Evolutionary conservation across 1,284 basidiomycete species (phyloP), one percentile per base, ranked within the genome.

Genomic region (Spongiforma sp.): DNA sequence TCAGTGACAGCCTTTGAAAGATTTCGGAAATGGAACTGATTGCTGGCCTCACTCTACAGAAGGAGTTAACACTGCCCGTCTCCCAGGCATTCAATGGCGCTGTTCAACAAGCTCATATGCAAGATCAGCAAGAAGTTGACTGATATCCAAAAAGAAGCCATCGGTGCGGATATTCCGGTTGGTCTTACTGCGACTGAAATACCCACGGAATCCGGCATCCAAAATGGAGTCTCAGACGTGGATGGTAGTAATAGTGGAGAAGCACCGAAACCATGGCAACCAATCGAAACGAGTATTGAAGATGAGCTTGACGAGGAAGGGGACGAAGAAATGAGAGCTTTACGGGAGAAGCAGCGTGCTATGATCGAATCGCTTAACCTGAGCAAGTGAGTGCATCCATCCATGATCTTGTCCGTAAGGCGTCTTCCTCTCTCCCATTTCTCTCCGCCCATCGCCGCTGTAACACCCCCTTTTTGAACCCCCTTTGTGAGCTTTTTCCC

Each of bases 51-150:
- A 14, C 21, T 36, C 60, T 57, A 21, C 64, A 93, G 91, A 75
- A 79, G 37, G 95, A 98, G 74, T 83, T 99, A 26, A 87, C 89
- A 28, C 80, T 99, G 0, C 93, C 94, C 0, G 89, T 95, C 28
- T 91, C 91, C 5, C 97, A 99, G 78, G 86, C 89, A 0, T 85
- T 99, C n/a, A n/a, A n/a, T n/a, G 19, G 96, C 97, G 0, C 83
- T 99, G 43, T 96, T 99, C 77, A 91, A 91, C 70, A 99, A 99
- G 81, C 85, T 95, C 36, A 82, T 99, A 60, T 89, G 95, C 60
- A 94, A 96, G 79, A 86, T 98, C 65, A 89, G 88, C 68, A 93
- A 93, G 71, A 83, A 86, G 34, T 80, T 99, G 57, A 84, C 91
- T 61, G 91, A 93, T 61, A 85, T 99, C 28, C 94, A 95, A 74